Evolutionary conservation across 805 yeast species (phyloP), one percentile per base, ranked within the genome.

Genomic region (Clavispora vitiphila): DNA sequence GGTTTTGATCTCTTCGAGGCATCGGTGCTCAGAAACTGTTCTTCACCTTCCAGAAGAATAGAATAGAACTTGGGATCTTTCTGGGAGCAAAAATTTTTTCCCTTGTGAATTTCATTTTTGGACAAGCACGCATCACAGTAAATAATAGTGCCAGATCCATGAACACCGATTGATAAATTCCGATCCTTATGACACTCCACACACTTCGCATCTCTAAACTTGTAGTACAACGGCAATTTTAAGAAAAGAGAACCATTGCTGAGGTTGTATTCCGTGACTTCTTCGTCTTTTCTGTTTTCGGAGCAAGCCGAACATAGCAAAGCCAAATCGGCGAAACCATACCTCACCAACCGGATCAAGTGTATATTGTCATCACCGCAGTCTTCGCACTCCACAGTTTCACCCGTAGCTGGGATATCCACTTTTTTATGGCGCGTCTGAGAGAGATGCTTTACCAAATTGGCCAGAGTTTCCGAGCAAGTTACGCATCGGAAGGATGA

Each of bases 291-390:
- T 29, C 20, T 31, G 45, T 72, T 74, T 25, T 48, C 51, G 16
- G 69, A 57, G 54, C 85, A 79, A 4, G 45, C 36, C 24, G 61
- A 62, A 52, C 85, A 79, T 16, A 76, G 55, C 44, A 77, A 56
- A 0, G 70, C 57, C 70, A 79, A 72, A 50, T 77, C 82, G 14
- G 74, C 68, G 22, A 80, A 76, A 1, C 80, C 83, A 53, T 68
- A 75, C 29, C 83, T 56, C 7, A 74, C 62, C 35, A 79, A 64
- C 38, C 64, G 69, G 40, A 79, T 60, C 50, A 71, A 74, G 56
- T 78, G 82, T 37, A 80, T 67, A 49, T 77, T 79, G 29, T 67
- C 49, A 50, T 77, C 76, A 16, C 65, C 66, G 56, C 85, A 80
- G 32, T 72, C 76, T 53, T 77, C 83, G 56, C 85, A 80, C 47